Evolutionary conservation across 495 filamentous ascomycete genomes (phyloP), one percentile per base, ranked within the genome.

Genomic region (Darksidea phi): DNA sequence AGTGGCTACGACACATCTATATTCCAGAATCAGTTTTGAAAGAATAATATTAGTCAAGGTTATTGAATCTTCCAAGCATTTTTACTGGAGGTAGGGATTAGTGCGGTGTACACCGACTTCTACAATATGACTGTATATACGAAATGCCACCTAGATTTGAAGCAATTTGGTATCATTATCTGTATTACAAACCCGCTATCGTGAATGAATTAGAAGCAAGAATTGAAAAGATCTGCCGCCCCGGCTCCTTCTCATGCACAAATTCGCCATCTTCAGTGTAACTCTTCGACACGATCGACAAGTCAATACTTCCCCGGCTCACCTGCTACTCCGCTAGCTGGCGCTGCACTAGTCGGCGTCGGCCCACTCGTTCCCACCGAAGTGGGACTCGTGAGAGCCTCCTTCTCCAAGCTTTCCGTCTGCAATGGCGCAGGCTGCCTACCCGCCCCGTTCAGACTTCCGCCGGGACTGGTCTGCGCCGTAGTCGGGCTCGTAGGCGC

Each of bases 351-450:
- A 8, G 21, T 26, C 1, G 65, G 50, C 43, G 51, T 54, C 8
- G 63, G 26, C 3, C 51, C 52, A 5, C 48, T 46, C 17, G 57
- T 50, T 6, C n/a, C 20, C 18, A 54, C 59, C 10, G 47, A 58
- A 17, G 49, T 48, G 2, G 64, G 58, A 21, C 54, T 54, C 0
- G 42, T 37, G 7, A 47, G 52, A 20, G 26, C 42, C 64, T 62
- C 17, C 21, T 46, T 48, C 25, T 63, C 71, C 12, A 76, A 42
- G 18, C 69, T 66, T 42, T 68, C 60, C 1, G 74, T 78, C 62
- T 79, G 71, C 25, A 76, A 26, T 5, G 71, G 69, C 18, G 69
- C 63, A 0, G 68, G 70, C 15, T 71, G 49, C 46, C 64, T 68
- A 15, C 56, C 45, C 18, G 70, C 56, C 28, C 53, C 34, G 26